Percentiles rank a stretch among this genome's conserved stretches.
Conservation (phyloP, 2,329 filamentous ascomycete genomes). For the Fusarium ramigenum region DNA sequence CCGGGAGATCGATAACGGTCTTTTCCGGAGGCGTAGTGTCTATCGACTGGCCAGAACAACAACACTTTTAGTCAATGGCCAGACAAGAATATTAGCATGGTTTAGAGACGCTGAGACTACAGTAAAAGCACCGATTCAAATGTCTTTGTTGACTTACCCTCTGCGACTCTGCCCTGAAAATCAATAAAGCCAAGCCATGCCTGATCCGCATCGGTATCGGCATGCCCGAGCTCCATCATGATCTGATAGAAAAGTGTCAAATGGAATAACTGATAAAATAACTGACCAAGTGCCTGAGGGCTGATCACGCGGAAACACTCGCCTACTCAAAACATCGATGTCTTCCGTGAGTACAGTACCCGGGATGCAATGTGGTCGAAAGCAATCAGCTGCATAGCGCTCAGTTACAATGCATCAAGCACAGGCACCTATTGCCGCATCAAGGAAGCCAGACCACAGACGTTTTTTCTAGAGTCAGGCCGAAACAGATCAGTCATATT, state of each 20-base stretch:
- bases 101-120: not conserved
- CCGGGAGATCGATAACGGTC: conserved; percentile 18
- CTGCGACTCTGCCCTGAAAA: conserved; percentile 4
- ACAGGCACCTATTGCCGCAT: not conserved
- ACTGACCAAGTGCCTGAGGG: conserved; percentile 7
- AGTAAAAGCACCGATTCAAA: not conserved
- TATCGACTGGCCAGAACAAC: not conserved
- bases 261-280: conserved; percentile 1
- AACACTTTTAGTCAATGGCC: not conserved
- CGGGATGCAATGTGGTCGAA: conserved; percentile 5
- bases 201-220: conserved; percentile 23
- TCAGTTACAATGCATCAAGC: conserved; percentile 21
- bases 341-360: not conserved
- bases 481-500: conserved; percentile 2
- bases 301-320: not conserved
- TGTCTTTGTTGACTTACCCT: not conserved
- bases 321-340: not conserved
- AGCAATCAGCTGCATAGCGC: conserved; percentile 23
- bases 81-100: not conserved
- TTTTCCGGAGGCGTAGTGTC: conserved; percentile 19
- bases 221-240: conserved; percentile 18
- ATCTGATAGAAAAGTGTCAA: conserved; percentile 11
- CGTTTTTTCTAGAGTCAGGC: not conserved
- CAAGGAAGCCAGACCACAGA: not conserved
- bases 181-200: conserved; percentile 28